phyloP scores from a whole-genome alignment of 371 early-diverging fungal species.

The Mucor irregularis region DNA sequence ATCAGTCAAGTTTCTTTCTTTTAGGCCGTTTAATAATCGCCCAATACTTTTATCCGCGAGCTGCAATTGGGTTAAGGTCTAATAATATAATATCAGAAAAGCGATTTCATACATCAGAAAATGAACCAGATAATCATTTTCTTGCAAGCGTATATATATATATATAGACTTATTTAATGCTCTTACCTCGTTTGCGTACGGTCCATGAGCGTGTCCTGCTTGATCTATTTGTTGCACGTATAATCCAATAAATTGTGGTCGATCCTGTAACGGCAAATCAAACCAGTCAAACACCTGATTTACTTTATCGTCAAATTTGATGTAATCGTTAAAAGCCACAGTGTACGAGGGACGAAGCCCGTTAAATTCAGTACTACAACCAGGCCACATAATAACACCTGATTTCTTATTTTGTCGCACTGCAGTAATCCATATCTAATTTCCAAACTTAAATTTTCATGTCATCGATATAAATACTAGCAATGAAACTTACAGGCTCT shows the following conservation, averaged over 20 bases:
- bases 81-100: neutral
- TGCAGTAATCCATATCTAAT: slow-evolving; percentile 89
- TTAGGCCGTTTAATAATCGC: slow-evolving; percentile 59
- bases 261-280: slow-evolving; percentile 64
- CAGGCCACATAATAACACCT: slow-evolving; percentile 91
- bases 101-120: no score
- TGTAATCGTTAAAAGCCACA: slow-evolving; percentile 53
- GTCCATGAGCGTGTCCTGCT: slow-evolving; percentile 82
- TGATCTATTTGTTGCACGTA: slow-evolving; percentile 86
- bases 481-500: slow-evolving; percentile 80
- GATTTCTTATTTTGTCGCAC: slow-evolving; percentile 67
- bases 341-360: slow-evolving; percentile 64
- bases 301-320: slow-evolving; percentile 61
- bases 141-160: no score
- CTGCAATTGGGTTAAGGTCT: slow-evolving; percentile 37
- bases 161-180: neutral
- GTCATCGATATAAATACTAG: neutral
- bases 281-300: slow-evolving; percentile 76
- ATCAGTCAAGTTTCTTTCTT: slow-evolving; percentile 60
- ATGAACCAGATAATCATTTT: neutral
- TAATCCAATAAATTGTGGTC: slow-evolving; percentile 77
- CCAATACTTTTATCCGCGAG: slow-evolving; percentile 71
- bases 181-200: slow-evolving; percentile 62
- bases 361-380: slow-evolving; percentile 62
- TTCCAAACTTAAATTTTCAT: neutral